phyloP scores from a whole-genome alignment of 225 moss, liverwort and hornwort species.

The Rhytidiadelphus loreus region DNA sequence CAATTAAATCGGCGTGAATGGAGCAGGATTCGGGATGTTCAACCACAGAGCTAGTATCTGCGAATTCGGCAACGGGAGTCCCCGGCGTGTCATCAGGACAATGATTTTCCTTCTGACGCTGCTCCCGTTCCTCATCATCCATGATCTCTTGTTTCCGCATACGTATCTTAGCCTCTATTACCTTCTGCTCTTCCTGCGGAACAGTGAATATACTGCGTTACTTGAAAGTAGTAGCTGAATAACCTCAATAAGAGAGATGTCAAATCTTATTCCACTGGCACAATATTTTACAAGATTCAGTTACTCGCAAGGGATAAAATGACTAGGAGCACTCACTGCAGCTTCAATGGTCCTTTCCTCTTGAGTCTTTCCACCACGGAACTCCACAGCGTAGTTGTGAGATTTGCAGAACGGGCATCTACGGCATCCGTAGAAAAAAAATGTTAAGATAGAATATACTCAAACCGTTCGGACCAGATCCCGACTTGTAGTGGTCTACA shows the following conservation, averaged over 20 bases:
- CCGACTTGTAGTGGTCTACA: not conserved
- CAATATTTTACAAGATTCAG: not conserved
- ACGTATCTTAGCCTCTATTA: slow-evolving; percentile 52
- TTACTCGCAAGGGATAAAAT: not conserved
- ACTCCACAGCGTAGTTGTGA: slow-evolving; percentile 51
- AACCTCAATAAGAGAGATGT: not conserved
- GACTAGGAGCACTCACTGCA: slow-evolving; percentile 20
- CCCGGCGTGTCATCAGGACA: not conserved
- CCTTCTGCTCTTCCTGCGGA: slow-evolving; percentile 52
- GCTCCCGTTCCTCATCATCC: slow-evolving; percentile 38
- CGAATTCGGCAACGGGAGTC: not conserved
- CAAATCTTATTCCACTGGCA: not conserved
- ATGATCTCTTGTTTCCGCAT: slow-evolving; percentile 51
- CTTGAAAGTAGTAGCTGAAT: not conserved
- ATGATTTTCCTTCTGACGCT: slow-evolving; percentile 9
- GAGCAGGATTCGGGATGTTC: slow-evolving; percentile 10
- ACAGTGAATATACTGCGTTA: not conserved
- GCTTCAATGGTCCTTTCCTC: slow-evolving; percentile 54
- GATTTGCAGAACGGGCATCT: slow-evolving; percentile 62
- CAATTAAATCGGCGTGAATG: not conserved
- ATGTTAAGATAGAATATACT: too few species aligned
- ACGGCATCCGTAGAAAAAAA: not conserved
- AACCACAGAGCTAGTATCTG: not conserved
- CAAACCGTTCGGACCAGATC: not conserved
- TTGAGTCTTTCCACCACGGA: slow-evolving; percentile 32